Percentiles rank a stretch among this genome's conserved stretches.
phyloP scores from a whole-genome alignment of 1,284 basidiomycete species.

The Ganoderma sinense region DNA sequence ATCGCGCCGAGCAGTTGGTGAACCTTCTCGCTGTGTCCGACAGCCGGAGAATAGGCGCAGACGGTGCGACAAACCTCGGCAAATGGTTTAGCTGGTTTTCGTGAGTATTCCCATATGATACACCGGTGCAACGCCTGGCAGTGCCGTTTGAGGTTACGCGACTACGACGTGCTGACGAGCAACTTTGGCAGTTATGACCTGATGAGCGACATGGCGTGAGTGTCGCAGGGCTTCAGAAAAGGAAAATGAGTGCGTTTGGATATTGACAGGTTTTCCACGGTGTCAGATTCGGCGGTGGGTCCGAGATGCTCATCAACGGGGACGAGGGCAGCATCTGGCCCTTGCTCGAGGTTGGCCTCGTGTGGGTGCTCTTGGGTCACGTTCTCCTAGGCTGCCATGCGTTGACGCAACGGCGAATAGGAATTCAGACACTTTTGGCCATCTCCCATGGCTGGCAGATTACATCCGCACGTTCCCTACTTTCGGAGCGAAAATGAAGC shows the following conservation, averaged over 20 bases:
- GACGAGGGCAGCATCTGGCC: slow-evolving; percentile 34
- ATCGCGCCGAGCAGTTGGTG: slow-evolving; percentile 36
- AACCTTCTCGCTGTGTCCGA: slow-evolving; percentile 28
- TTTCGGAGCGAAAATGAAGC: slow-evolving; percentile 29
- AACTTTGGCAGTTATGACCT: slow-evolving; percentile 33
- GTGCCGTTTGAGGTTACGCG: slow-evolving; percentile 6
- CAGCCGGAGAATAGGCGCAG: slow-evolving; percentile 6
- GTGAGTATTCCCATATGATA: slow-evolving; percentile 26
- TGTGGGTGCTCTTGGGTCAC: slow-evolving; percentile 22
- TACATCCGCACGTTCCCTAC: slow-evolving; percentile 29
- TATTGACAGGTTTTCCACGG: background rate
- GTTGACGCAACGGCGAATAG: slow-evolving; percentile 19
- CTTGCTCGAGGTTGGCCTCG: slow-evolving; percentile 30
- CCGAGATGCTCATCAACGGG: slow-evolving; percentile 38
- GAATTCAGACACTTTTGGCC: slow-evolving; percentile 30
- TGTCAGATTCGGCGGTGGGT: slow-evolving; percentile 37
- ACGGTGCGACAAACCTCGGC: slow-evolving; percentile 29
- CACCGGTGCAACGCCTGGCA: background rate
- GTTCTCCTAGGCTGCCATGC: no score
- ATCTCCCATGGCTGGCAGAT: slow-evolving; percentile 36
- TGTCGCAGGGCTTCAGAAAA: slow-evolving; percentile 2
- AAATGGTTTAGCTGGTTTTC: slow-evolving; percentile 37
- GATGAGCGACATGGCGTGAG: slow-evolving; percentile 43
- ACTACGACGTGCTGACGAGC: slow-evolving; percentile 19
- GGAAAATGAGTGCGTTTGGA: background rate